phyloP scores from a whole-genome alignment of 345 rosid genomes.

The Gossypium ekmanianum region DNA sequence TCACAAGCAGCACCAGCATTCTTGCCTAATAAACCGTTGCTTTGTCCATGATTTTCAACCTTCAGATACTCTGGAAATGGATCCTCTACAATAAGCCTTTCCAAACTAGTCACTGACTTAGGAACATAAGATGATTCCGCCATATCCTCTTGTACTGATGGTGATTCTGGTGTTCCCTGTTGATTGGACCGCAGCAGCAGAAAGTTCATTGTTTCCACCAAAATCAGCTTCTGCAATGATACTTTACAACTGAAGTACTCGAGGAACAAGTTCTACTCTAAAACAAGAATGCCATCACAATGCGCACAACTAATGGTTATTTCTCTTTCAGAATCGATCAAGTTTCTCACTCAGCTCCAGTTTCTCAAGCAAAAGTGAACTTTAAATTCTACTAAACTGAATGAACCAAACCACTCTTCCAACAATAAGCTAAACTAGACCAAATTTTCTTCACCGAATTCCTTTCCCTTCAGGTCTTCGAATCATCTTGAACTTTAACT shows the following conservation, averaged over 20 bases:
- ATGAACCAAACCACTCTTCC: background rate
- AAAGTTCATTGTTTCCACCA: conserved; percentile 68
- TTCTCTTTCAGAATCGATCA: background rate
- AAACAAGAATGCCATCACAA: background rate
- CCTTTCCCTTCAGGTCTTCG: background rate
- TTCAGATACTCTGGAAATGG: conserved; percentile 44
- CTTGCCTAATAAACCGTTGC: conserved; percentile 32
- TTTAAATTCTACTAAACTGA: background rate
- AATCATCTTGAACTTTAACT: background rate
- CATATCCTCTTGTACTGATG: conserved; percentile 43
- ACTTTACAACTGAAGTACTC: background rate
- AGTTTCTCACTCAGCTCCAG: background rate
- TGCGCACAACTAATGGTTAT: background rate
- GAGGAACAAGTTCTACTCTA: background rate
- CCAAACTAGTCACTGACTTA: conserved; percentile 47
- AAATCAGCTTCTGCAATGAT: conserved; percentile 14
- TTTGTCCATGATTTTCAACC: conserved; percentile 36
- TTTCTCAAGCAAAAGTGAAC: background rate
- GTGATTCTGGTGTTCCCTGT: conserved; percentile 40
- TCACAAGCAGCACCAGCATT: conserved; percentile 27
- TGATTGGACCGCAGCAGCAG: conserved; percentile 59
- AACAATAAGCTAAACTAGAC: background rate
- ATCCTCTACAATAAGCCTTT: conserved; percentile 67
- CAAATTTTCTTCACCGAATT: background rate
- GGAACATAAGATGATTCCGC: conserved; percentile 29